phyloP scores from a whole-genome alignment of 192 early-diverging fungal genomes.

The Podila minutissima region DNA sequence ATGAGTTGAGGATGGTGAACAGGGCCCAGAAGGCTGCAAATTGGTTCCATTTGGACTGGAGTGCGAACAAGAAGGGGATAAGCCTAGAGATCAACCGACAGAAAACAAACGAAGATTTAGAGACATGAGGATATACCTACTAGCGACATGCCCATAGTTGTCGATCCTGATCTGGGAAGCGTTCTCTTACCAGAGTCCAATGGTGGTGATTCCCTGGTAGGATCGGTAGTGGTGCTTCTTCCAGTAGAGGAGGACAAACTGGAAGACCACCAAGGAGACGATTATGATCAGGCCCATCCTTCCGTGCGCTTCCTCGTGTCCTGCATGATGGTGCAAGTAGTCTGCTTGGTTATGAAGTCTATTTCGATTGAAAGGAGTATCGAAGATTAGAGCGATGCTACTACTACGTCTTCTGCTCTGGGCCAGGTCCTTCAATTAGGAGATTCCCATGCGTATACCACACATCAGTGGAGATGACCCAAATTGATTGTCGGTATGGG shows the following conservation, averaged over 20 bases:
- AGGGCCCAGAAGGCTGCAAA: constrained; percentile 26
- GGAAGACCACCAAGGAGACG: constrained; percentile 62
- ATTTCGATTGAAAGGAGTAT: neutral
- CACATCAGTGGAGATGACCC: no score
- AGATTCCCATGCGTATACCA: no score
- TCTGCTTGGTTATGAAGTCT: constrained; percentile 48
- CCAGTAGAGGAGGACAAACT: constrained; percentile 69
- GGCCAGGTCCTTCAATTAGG: no score
- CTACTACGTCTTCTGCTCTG: no score
- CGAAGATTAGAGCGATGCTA: no score
- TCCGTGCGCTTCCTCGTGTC: constrained; percentile 64
- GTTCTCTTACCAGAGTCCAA: constrained; percentile 56
- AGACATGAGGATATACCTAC: neutral
- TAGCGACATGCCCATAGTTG: neutral
- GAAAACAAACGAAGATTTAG: neutral
- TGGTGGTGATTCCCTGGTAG: constrained; percentile 60
- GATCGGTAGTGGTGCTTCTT: constrained; percentile 68
- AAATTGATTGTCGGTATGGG: no score
- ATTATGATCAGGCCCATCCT: constrained; percentile 66
- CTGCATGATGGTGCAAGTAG: constrained; percentile 46
- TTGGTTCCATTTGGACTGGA: constrained; percentile 17
- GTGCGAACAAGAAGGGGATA: constrained; percentile 22
- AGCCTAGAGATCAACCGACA: constrained; percentile 9
- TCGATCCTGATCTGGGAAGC: neutral
- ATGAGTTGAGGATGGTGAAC: constrained; percentile 55